These are phyloP conservation scores for Lasiosphaeria hispida DNA, from an alignment of 495 filamentous ascomycete species.

Conservation along the genomic window DNA sequence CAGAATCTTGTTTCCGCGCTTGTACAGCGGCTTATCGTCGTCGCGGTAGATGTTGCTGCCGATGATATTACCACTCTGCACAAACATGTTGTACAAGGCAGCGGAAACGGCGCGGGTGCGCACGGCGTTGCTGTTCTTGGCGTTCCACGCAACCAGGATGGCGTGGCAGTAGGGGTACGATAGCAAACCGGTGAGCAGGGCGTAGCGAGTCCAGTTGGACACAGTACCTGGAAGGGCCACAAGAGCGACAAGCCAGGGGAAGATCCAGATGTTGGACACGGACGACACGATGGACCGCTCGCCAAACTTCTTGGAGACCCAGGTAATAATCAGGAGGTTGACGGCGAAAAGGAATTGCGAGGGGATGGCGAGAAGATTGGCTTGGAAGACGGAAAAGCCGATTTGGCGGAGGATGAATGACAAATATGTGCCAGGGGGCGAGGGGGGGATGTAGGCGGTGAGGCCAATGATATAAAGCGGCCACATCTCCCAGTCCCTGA, in stretches of 20 bases:
- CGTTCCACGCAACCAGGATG: constrained; percentile 59
- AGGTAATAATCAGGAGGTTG: constrained; percentile 49
- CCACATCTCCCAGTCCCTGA: constrained; percentile 59
- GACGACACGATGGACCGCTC: constrained; percentile 54
- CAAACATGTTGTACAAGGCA: constrained; percentile 48
- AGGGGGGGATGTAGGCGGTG: constrained; percentile 49
- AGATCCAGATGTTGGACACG: constrained; percentile 53
- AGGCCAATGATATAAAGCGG: constrained; percentile 57
- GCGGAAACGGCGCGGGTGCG: constrained; percentile 59
- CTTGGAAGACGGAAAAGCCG: constrained; percentile 53
- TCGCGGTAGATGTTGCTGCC: constrained; percentile 54
- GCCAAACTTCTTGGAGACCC: constrained; percentile 52
- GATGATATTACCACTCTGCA: constrained; percentile 50
- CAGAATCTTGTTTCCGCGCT: constrained; percentile 49
- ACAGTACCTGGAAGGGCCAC: constrained; percentile 37
- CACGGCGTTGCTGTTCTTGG: constrained; percentile 60
- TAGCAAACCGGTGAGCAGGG: constrained; percentile 51
- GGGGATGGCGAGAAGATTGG: constrained; percentile 55
- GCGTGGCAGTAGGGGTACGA: constrained; percentile 62
- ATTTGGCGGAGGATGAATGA: constrained; percentile 49
- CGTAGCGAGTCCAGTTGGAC: constrained; percentile 53
- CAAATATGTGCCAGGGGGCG: constrained; percentile 46
- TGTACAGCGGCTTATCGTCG: constrained; percentile 54
- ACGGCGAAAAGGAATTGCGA: constrained; percentile 45
- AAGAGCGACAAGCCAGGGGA: constrained; percentile 54